Base-by-base conservation (phyloP, 306 rosid species). In the Gleditsia sinensis region DNA sequence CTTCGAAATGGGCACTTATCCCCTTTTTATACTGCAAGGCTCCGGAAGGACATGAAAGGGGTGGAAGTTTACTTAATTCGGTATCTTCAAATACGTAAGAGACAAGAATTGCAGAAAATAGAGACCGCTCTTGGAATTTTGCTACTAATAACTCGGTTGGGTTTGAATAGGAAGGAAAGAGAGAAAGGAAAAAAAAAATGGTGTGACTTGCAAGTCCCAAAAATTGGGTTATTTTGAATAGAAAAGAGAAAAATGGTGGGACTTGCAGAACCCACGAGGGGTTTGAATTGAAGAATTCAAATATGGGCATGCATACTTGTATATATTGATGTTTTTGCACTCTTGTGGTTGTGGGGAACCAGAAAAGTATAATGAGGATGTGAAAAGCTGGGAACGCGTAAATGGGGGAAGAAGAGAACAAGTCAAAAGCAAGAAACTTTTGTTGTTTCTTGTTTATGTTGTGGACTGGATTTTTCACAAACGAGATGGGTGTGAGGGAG, bases 201-300 rank as follows among this genome's bases (percentile, higher is more conserved):
- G 40, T 3, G 32, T 33, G 70, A 78, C 66, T 78, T 55, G 48
- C 8, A 64, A 59, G 49, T 55, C 53, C 75, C 50, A 71, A 14
- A 33, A 79, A 43, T 27, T 39, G 28, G 72, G 79, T 17, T 78
- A 11, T 3, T 37, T 74, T 57, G 72, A 82, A 50, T 75, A 32
- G 75, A 49, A 13, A 23, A 20, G 16, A 1, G 36, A 30, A 20
- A 57, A 42, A 6, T 54, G 3, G 1, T 1, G 16, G 12, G 64
- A 72, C 75, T 76, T 25, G 46, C 14, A 64, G 74, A 57, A 34
- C n/a, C 59, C 72, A 62, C 71, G 78, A 78, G 76, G 75, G 49
- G 19, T 63, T 81, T 77, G 84, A 71, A 76, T 61, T 53, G 79
- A 82, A 76, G 77, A 58, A 75, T 81, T 67, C 68, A 77, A 80